Percentiles rank a stretch among this genome's conserved stretches.
Evolutionary conservation across 306 rosid genomes (phyloP).

Genomic region (Quercus cerris): DNA sequence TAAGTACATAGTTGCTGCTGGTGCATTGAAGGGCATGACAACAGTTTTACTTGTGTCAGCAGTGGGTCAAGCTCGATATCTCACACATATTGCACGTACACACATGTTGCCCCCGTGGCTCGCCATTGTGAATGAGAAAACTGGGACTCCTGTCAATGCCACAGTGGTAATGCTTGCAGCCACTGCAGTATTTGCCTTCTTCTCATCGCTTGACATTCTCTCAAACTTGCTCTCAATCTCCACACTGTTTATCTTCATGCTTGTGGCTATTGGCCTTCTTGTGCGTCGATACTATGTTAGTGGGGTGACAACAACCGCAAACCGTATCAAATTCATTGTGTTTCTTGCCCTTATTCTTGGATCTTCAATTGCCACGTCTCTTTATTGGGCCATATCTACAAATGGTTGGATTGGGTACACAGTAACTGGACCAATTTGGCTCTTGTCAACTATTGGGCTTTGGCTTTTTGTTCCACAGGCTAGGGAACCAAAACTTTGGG

Average conservation of each 20-base stretch:
- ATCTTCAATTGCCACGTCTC: conserved; percentile 40
- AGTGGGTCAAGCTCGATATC: conserved; percentile 79
- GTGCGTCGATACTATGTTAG: conserved; percentile 63
- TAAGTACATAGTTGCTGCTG: conserved; percentile 68
- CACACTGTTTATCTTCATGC: conserved; percentile 70
- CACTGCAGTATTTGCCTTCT: conserved; percentile 61
- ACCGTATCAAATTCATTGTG: conserved; percentile 38
- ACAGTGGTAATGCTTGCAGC: conserved; percentile 59
- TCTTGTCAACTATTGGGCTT: conserved; percentile 41
- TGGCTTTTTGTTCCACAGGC: conserved; percentile 60
- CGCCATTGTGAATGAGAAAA: conserved; percentile 51
- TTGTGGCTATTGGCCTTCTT: conserved; percentile 64
- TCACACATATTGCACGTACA: conserved; percentile 84
- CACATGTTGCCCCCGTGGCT: conserved; percentile 93
- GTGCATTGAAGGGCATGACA: conserved; percentile 88
- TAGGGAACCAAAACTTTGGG: conserved; percentile 64
- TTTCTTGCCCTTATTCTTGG: conserved; percentile 38
- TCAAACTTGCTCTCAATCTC: conserved; percentile 67
- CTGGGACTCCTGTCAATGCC: conserved; percentile 79
- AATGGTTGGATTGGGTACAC: conserved; percentile 50
- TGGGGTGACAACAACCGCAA: conserved; percentile 37
- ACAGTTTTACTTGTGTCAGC: conserved; percentile 64
- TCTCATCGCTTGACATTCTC: conserved; percentile 51
- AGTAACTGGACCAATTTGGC: conserved; percentile 48
- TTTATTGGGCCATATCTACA: conserved; percentile 29